Evolutionary conservation across 257 asterid genomes (phyloP), one percentile per base, ranked within the genome.

Genomic region (Solanum piurae): DNA sequence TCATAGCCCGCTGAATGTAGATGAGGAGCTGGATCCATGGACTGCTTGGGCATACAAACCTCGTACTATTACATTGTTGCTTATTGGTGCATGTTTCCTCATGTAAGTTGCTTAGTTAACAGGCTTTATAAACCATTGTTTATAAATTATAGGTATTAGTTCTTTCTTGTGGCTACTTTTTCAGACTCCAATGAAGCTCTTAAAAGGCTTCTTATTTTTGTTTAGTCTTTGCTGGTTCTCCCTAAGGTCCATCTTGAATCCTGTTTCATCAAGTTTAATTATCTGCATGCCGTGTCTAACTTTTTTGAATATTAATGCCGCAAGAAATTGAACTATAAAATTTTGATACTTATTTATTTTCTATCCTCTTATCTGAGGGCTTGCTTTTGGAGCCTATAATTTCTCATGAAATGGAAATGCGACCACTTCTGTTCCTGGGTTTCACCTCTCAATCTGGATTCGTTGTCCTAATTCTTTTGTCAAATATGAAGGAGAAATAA

Each of bases 1-100:
- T 38, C 88, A 37, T 83, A 86, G 89, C 89, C 68, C 89, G 75
- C 88, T 92, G 60, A 89, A 86, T 88, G 60, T 92, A 55, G 96
- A 93, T 83, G 98, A 93, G 72, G 98, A 93, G 90, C 93, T 93
- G 90, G 99, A 97, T 89, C 99, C 99, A 23, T 97, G 99, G 99
- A 97, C 98, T n/a, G 98, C 99, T 86, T 97, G 99, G 99, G 99
- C 98, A 34, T 97, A 95, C 93, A 94, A 90, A 92, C 99, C 99
- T 88, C 98, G 92, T 68, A 97, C 99, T 7, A 89, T 95, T 87
- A 95, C 99, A 42, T 90, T 93, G 87, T 90, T 97, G 84, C 93
- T 97, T 66, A 88, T 97, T 89, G 99, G 99, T 88, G 98, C 99
- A 89, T 94, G 98, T 92, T 92, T 97, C 89, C 98, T 97, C 86